phyloP scores from a whole-genome alignment of 1,139 yeast species.

The Sugiyamaella japonica region DNA sequence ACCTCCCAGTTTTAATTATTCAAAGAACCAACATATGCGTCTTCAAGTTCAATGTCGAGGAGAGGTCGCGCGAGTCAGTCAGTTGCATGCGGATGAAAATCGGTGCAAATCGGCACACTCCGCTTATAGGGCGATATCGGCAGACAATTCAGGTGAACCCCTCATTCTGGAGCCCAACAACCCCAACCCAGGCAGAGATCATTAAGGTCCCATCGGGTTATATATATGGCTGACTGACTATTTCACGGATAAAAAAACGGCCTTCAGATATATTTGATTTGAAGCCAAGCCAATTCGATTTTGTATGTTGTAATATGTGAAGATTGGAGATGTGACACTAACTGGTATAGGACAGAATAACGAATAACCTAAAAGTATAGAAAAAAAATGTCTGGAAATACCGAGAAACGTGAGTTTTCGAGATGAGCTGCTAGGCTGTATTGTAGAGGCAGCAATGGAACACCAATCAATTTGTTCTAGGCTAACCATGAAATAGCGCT shows the following conservation, averaged over 20 bases:
- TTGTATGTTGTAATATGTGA: background rate
- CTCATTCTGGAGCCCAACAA: background rate
- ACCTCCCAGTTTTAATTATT: too few relatives aligned
- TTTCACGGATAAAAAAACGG: background rate
- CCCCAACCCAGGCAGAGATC: slow-evolving; percentile 1
- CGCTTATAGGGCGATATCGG: slow-evolving; percentile 8
- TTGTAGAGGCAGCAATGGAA: background rate
- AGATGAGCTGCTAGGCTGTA: background rate
- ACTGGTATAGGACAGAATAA: background rate
- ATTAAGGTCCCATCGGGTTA: slow-evolving; percentile 5
- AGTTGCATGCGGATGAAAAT: background rate
- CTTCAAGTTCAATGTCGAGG: too few relatives aligned
- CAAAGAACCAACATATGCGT: too few relatives aligned
- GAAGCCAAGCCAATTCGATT: background rate
- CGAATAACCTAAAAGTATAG: background rate
- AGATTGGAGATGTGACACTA: background rate
- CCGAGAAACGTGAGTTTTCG: slow-evolving; percentile 27
- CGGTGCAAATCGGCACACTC: background rate
- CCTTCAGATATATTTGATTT: slow-evolving; percentile 2
- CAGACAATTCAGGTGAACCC: background rate
- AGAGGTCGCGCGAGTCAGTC: too few relatives aligned
- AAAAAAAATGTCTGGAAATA: slow-evolving; percentile 21
- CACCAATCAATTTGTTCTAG: background rate
- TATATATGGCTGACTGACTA: slow-evolving; percentile 10
- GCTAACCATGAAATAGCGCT: slow-evolving; percentile 44